phyloP scores from a whole-genome alignment of 2,329 filamentous ascomycete species.

The Phaeosphaeria sp. region DNA sequence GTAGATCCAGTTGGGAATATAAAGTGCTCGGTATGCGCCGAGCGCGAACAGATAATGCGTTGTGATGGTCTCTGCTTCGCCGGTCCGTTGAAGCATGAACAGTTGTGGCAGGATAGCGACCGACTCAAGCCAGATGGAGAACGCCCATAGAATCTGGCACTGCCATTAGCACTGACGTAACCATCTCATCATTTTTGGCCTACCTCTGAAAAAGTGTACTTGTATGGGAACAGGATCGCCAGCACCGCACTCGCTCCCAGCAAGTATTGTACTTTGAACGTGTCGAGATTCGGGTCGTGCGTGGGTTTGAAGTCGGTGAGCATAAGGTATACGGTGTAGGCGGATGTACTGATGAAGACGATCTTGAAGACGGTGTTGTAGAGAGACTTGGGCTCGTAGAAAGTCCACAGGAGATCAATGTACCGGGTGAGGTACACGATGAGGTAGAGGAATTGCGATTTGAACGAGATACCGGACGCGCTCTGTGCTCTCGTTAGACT shows the following conservation, averaged over 20 bases:
- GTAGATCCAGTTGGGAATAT: constrained; percentile 99
- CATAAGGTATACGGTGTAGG: constrained; percentile 98
- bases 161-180: constrained; percentile 14
- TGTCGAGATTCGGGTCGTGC: constrained; percentile 95
- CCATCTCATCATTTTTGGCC: not conserved
- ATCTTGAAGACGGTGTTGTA: constrained; percentile 98
- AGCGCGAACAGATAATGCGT: constrained; percentile 97
- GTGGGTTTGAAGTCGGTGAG: constrained; percentile 96
- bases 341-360: constrained; percentile 86
- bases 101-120: constrained; percentile 97
- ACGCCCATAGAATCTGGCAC: constrained; percentile 86
- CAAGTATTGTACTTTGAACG: constrained; percentile 95
- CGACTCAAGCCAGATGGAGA: constrained; percentile 96
- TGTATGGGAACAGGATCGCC: constrained; percentile 82
- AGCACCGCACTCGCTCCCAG: constrained; percentile 80
- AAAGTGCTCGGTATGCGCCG: constrained; percentile 87
- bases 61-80: constrained; percentile 98
- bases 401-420: constrained; percentile 85
- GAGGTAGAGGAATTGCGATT: constrained; percentile 94
- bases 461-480: constrained; percentile 97
- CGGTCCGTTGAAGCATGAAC: constrained; percentile 97
- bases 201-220: constrained; percentile 76
- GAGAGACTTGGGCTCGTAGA: constrained; percentile 69
- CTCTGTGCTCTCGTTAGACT: constrained; percentile 64
- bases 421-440: constrained; percentile 94